These are phyloP conservation scores for Sporothrix curviconia DNA, from an alignment of 2,329 filamentous ascomycete genomes.

Conservation along the genomic window DNA sequence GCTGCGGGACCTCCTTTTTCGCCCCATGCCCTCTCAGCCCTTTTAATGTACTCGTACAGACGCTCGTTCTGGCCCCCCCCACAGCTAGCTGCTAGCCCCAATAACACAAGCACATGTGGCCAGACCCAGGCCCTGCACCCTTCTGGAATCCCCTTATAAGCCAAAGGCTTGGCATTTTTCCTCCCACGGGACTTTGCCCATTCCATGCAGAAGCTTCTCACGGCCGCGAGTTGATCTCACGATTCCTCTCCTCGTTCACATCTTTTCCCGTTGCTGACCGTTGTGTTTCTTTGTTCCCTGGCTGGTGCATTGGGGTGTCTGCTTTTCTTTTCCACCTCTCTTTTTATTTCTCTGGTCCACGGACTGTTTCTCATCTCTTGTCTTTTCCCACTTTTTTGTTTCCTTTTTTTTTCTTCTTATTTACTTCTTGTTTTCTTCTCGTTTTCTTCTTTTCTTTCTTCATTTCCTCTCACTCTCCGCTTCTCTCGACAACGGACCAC, in stretches of 20 bases:
- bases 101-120: too few species aligned
- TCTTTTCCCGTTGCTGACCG: not conserved
- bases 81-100: too few species aligned
- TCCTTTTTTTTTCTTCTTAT: not conserved
- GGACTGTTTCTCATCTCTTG: not conserved
- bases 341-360: too few species aligned
- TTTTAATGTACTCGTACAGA: not conserved
- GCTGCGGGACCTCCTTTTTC: not conserved
- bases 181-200: too few species aligned
- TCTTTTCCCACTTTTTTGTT: not conserved
- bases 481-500: too few species aligned
- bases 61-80: too few species aligned
- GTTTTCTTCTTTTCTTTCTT: not conserved
- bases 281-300: not conserved
- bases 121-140: not conserved
- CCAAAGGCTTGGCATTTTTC: conserved; percentile 1
- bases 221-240: too few species aligned
- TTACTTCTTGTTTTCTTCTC: not conserved
- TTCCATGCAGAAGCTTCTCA: too few species aligned
- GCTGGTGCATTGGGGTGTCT: not conserved
- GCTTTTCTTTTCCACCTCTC: not conserved
- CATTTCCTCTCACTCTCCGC: not conserved
- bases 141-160: not conserved
- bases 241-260: not conserved
- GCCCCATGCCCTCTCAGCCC: too few species aligned